Evolutionary conservation across 805 yeast species (phyloP).

Genomic region (Yarrowia sp.): DNA sequence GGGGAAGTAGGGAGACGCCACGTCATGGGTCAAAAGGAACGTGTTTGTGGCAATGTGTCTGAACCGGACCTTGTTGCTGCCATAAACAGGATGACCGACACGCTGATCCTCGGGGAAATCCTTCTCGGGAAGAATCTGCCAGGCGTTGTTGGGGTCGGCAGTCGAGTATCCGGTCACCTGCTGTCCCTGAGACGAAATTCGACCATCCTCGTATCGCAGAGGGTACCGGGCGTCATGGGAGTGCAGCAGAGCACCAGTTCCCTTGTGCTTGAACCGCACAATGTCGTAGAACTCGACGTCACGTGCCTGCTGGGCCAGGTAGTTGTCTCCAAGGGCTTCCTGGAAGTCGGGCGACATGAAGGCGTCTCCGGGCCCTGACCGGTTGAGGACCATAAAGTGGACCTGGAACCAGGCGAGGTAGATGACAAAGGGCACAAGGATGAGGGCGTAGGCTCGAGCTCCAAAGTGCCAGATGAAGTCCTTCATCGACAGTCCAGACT

Average conservation of each 20-base stretch:
- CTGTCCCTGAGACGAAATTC: constrained; percentile 92
- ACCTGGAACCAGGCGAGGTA: constrained; percentile 90
- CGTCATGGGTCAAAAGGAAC: constrained; percentile 86
- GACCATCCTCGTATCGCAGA: constrained; percentile 92
- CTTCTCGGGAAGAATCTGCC: constrained; percentile 79
- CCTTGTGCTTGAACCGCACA: constrained; percentile 79
- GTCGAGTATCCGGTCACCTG: constrained; percentile 80
- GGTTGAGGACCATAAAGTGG: constrained; percentile 80
- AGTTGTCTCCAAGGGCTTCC: constrained; percentile 86
- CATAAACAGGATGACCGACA: constrained; percentile 59
- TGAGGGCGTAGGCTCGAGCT: constrained; percentile 73
- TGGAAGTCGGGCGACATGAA: constrained; percentile 97
- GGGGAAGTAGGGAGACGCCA: constrained; percentile 89
- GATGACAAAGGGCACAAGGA: constrained; percentile 79
- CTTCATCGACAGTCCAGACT: constrained; percentile 59
- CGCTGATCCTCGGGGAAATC: constrained; percentile 55
- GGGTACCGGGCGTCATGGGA: constrained; percentile 83
- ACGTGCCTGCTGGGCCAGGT: constrained; percentile 72
- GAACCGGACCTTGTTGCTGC: constrained; percentile 79
- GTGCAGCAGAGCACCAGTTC: constrained; percentile 79
- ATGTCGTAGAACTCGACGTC: constrained; percentile 77
- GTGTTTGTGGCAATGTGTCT: constrained; percentile 83
- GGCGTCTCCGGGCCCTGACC: constrained; percentile 94
- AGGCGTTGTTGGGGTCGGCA: constrained; percentile 68
- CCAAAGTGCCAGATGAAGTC: constrained; percentile 71